A percentile compares a stretch with the other conserved stretches of the same genome.
phyloP scores from a whole-genome alignment of 78 protist species.

The Capsaspora owczarzaki region DNA sequence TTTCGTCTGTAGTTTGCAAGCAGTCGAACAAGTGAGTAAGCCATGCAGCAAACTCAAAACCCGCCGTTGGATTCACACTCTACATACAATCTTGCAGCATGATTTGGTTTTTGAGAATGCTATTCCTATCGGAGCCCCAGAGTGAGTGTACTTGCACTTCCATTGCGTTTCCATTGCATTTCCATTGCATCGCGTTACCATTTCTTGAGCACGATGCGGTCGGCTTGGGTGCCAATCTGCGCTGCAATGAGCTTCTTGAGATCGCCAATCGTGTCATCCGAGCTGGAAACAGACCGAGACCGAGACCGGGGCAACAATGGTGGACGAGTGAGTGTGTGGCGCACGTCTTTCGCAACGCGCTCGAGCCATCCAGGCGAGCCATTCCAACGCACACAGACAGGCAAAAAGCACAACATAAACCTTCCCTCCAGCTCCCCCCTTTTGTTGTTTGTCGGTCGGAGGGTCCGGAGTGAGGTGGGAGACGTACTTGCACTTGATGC shows the following conservation, averaged over 20 bases:
- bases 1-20: background rate
- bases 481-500: too few relatives aligned
- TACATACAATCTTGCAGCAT: slow-evolving; percentile 54
- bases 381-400: too few relatives aligned
- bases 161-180: background rate
- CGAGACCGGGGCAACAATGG: too few relatives aligned
- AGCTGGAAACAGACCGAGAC: slow-evolving; percentile 19
- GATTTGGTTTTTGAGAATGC: slow-evolving; percentile 82
- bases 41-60: background rate
- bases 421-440: too few relatives aligned
- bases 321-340: too few relatives aligned
- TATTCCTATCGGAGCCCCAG: slow-evolving; percentile 26
- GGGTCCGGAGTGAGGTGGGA: too few relatives aligned
- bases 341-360: too few relatives aligned
- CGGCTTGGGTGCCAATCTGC: slow-evolving; percentile 90
- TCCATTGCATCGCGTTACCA: slow-evolving; percentile 30
- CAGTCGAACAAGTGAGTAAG: background rate
- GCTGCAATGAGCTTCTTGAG: slow-evolving; percentile 91
- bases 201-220: slow-evolving; percentile 82
- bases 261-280: slow-evolving; percentile 92
- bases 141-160: background rate
- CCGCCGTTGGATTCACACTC: background rate
- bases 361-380: too few relatives aligned
- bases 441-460: too few relatives aligned
- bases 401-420: too few relatives aligned